A percentile compares a stretch with the other conserved stretches of the same genome.
Conservation (phyloP, 2,329 filamentous ascomycete species). For the Diplodia intermedia region DNA sequence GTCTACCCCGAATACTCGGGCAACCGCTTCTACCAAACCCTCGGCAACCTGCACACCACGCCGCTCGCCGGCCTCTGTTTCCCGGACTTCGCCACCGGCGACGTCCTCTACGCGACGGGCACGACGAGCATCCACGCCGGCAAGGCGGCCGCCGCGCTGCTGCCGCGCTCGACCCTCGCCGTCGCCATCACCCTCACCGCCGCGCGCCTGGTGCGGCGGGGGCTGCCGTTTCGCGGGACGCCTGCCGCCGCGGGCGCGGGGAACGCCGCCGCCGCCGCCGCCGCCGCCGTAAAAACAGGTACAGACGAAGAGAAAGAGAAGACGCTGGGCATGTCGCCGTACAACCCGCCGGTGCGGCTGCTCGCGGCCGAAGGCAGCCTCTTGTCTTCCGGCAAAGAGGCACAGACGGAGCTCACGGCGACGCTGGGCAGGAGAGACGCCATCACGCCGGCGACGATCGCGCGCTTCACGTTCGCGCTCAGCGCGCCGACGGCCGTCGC, state of each 20-base stretch:
- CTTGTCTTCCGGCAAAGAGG: neutral
- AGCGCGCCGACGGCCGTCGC: slow-evolving; percentile 58
- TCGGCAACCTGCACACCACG: slow-evolving; percentile 75
- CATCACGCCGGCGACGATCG: slow-evolving; percentile 69
- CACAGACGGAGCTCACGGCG: slow-evolving; percentile 52
- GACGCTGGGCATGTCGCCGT: slow-evolving; percentile 64
- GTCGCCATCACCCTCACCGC: slow-evolving; percentile 70
- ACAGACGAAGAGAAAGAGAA: no score
- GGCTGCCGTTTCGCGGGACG: slow-evolving; percentile 72
- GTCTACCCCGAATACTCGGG: slow-evolving; percentile 86
- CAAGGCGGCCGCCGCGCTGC: slow-evolving; percentile 64
- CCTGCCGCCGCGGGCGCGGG: slow-evolving; percentile 54
- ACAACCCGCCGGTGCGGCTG: slow-evolving; percentile 76
- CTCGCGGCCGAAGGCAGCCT: slow-evolving; percentile 64
- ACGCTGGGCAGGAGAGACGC: slow-evolving; percentile 64
- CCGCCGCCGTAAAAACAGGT: neutral
- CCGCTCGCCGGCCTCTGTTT: slow-evolving; percentile 73
- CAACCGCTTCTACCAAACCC: slow-evolving; percentile 81
- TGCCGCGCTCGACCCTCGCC: slow-evolving; percentile 75
- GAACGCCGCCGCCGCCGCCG: slow-evolving; percentile 53
- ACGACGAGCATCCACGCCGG: slow-evolving; percentile 70
- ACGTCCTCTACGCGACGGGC: slow-evolving; percentile 78
- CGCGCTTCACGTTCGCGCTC: slow-evolving; percentile 67
- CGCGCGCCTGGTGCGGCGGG: slow-evolving; percentile 67
- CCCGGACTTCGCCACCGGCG: slow-evolving; percentile 74